Base-by-base conservation (phyloP, 192 early-diverging fungal species). In the Martensiomyces pterosporus region DNA sequence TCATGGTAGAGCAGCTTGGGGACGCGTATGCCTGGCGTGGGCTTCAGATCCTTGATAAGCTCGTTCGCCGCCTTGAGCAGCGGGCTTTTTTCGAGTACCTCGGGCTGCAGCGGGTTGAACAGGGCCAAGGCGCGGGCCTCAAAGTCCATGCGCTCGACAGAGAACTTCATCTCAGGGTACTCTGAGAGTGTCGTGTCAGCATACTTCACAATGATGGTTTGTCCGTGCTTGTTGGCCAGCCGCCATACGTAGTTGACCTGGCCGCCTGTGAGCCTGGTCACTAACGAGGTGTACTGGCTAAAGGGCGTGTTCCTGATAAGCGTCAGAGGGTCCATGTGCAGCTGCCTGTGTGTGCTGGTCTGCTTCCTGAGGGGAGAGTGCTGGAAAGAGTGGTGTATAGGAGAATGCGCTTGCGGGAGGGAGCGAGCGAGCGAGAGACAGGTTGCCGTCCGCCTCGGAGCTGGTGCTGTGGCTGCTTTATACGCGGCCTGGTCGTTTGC, bases 181-280 rank as follows among this genome's bases (percentile, higher is more conserved):
- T 10, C 23, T 0, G 55, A 35, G 13, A 59, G 27, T 8, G 46
- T 18, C n/a, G 16, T 37, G 3, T n/a, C 47, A 13, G 64, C 64
- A 26, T 67, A 59, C 34, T 67, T 67, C 12, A 67, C 41, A 19
- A 67, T 46, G 5, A 59, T 38, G 4, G 50, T 51, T 8, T 50
- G 19, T 12, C 41, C 47, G 1, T 37, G 26, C 4, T 18, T 24
- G 24, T 50, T 26, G 17, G 46, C 23, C 13, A 67, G 27, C 0
- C 56, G 45, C 56, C 56, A 67, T 8, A 67, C 64, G 41, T 58
- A 47, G 49, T 67, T 67, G 38, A 67, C 41, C 40, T 48, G 33
- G 17, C 56, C 64, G 13, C 64, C 64, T 3, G 64, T 67, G 1
- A 67, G 56, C 46, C 47, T 52, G 23, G 29, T 43, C 24, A 45